Base-by-base conservation (phyloP, 768 basidiomycete genomes). In the Hydnomerulius pinastri region DNA sequence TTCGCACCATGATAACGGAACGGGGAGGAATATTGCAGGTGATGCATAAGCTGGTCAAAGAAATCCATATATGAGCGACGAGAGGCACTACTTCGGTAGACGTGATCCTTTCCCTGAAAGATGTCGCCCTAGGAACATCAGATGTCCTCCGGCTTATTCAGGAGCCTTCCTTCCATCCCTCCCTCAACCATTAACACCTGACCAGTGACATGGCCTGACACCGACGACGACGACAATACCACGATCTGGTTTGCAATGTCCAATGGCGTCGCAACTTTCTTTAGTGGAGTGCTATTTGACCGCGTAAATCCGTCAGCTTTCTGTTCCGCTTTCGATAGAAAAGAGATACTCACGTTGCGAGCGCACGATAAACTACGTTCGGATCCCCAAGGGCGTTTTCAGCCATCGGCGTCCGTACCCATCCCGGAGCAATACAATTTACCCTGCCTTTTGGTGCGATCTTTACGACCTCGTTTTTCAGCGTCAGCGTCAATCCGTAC, bases 391-490 rank as follows among this genome's bases (percentile, higher is more conserved):
- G 67, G 1, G 78, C 71, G 8, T 77, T 74, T 53, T 78, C 79
- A 0, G 77, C 83, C 80, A 82, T 84, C 0, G 82, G 78, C 49
- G 87, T 89, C 41, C 64, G 73, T 6, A 82, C 79, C 82, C 82
- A 87, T 5, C 86, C 86, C 4, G 88, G 87, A 0, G 78, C 83
- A 15, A 90, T 73, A 37, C 74, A 73, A 56, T 90, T 90, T 3
- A 89, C 86, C n/a, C 87, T 74, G 0, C 79, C 89, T 47, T 66
- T 74, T 0, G 86, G 84, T 0, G 87, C 86, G 51, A 89, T 79
- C 66, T 81, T 80, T 38, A 91, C 87, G 46, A 90, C 88, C 67
- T 91, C 87, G 64, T 90, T 90, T 70, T 90, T 90, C 56, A 90
- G 73, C 4, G 81, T 73, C 57, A 83, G 67, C 4, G 79, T 80